Percentiles rank a stretch among this genome's conserved stretches.
Conservation (phyloP, 2,329 filamentous ascomycete genomes). For the Teratosphaeria zuluensis region DNA sequence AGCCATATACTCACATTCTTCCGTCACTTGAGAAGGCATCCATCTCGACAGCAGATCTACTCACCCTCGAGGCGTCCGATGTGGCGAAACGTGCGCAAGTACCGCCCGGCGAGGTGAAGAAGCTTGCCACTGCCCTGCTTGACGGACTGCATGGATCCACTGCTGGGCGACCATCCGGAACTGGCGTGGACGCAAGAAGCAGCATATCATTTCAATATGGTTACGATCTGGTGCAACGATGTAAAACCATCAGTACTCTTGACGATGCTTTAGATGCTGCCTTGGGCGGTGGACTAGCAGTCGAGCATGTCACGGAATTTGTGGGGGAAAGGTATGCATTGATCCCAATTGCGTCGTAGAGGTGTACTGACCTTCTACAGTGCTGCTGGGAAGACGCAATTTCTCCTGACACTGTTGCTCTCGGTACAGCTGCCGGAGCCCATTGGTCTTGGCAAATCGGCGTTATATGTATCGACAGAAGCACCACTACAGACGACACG, state of each 20-base stretch:
- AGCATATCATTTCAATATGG: constrained; percentile 18
- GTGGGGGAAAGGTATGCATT: constrained; percentile 70
- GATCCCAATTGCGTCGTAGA: background rate
- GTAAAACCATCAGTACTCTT: constrained; percentile 66
- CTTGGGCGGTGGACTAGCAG: constrained; percentile 70
- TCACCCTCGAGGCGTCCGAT: constrained; percentile 72
- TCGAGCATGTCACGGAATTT: constrained; percentile 76
- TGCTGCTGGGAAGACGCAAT: constrained; percentile 89
- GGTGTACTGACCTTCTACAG: constrained; percentile 29
- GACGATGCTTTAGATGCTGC: constrained; percentile 61
- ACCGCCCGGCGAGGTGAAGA: constrained; percentile 69
- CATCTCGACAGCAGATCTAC: constrained; percentile 71
- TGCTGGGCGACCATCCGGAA: background rate
- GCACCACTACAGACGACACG: constrained; percentile 72
- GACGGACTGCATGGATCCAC: constrained; percentile 49
- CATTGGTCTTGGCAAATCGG: constrained; percentile 59
- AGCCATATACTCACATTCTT: constrained; percentile 63
- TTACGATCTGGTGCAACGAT: constrained; percentile 33
- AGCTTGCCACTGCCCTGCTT: constrained; percentile 57
- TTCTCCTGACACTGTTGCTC: constrained; percentile 76
- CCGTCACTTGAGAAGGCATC: constrained; percentile 68
- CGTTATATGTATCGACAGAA: constrained; percentile 92
- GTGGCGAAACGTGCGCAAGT: constrained; percentile 78
- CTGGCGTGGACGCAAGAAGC: background rate
- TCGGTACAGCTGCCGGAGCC: constrained; percentile 65